These are phyloP conservation scores for Skeletonema grethae DNA, from an alignment of 108 stramenopile genomes.

Conservation along the genomic window DNA sequence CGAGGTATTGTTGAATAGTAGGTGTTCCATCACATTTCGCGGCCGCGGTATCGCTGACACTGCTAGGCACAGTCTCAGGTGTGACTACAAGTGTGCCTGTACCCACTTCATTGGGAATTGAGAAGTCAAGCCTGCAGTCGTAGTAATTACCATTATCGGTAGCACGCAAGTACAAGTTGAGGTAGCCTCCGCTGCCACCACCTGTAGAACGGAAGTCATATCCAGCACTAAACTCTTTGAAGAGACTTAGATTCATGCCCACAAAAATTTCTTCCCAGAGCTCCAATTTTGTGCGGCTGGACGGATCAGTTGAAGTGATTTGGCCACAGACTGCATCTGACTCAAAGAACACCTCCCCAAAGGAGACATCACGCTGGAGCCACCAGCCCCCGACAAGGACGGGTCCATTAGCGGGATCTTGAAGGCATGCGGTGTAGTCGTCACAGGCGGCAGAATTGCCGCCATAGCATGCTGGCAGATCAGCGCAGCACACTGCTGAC, in stretches of 20 bases:
- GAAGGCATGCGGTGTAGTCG: too few species aligned
- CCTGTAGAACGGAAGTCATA: neutral
- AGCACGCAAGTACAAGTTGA: neutral
- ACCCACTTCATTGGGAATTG: neutral
- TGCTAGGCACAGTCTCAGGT: too few species aligned
- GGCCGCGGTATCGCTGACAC: too few species aligned
- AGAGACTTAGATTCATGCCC: neutral
- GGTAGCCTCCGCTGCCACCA: neutral
- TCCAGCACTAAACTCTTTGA: neutral
- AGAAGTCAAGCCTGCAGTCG: neutral
- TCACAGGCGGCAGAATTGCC: too few species aligned
- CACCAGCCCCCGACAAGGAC: neutral
- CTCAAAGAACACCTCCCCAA: neutral
- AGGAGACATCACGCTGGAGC: neutral
- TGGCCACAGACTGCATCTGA: neutral
- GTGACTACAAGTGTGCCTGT: neutral
- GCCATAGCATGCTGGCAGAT: too few species aligned
- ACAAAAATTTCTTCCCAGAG: neutral
- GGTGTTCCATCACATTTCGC: too few species aligned
- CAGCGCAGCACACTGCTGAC: too few species aligned
- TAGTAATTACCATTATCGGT: too few species aligned
- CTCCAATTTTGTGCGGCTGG: neutral
- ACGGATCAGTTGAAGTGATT: neutral
- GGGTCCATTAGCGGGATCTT: too few species aligned
- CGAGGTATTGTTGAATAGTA: neutral